Base-by-base conservation (phyloP, 2,329 filamentous ascomycete genomes). In the Fusarium coicis region DNA sequence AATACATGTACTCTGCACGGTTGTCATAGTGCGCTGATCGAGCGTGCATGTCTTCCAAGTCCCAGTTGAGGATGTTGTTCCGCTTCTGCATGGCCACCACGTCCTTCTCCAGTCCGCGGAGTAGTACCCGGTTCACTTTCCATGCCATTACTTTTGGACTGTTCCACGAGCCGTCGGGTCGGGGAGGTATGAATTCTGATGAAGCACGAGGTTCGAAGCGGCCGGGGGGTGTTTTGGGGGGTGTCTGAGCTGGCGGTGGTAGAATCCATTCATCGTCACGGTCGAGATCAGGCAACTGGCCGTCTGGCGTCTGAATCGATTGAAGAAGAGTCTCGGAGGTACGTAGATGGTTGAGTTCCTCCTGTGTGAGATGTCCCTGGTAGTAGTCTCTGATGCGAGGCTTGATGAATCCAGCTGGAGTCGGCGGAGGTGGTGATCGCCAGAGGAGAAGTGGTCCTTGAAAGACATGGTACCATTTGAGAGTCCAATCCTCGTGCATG, bases 11-110 rank as follows among this genome's bases (percentile, higher is more conserved):
- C 79, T 92, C 90, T 75, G 87, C 85, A 71, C 87, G 86, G 81
- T 92, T 91, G 78, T 90, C 86, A 78, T 87, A 92, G 76, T 90
- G 88, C n/a, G 84, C 80, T 14, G 88, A 89, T 36, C 84, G 84
- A 9, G 87, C 88, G 74, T 91, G 86, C 79, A 87, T 84, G 63
- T 85, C 84, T 32, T 84, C 81, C 30, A 87, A 77, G 60, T 87
- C 83, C 73, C 88, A 53, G 84, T 85, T 83, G 16, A 88, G 81
- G n/a, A 87, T 82, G 7, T 85, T 84, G 46, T 82, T 84, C 61
- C 85, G 81, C 61, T 81, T 83, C 72, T 88, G 86, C 75, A 84
- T 80, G 10, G 77, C 80, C 58, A 87, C 79, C 37, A 87, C 83
- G 57, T 88, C 86, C 70, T 85, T 80, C 57, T 87, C 85, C 15